Percentiles rank a stretch among this genome's conserved stretches.
phyloP scores from a whole-genome alignment of 2,329 filamentous ascomycete species.

The Xylaria sp. region DNA sequence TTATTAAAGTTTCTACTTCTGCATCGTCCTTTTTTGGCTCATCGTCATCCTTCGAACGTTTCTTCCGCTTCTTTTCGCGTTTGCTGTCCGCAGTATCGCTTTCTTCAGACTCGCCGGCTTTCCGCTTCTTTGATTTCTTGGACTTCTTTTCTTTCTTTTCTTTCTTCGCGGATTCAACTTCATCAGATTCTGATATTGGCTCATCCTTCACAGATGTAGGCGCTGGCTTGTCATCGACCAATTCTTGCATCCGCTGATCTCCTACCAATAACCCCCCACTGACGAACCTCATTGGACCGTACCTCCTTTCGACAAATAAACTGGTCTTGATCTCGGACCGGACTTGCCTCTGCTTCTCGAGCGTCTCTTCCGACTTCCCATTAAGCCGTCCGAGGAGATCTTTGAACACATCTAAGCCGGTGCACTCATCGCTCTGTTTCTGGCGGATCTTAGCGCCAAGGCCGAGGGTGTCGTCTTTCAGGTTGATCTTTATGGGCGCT shows the following conservation, averaged over 20 bases:
- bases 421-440: conserved; percentile 79
- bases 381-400: conserved; percentile 89
- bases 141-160: conserved; percentile 55
- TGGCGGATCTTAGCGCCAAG: conserved; percentile 77
- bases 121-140: conserved; percentile 58
- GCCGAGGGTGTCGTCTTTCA: conserved; percentile 93
- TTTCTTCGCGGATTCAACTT: conserved; percentile 46
- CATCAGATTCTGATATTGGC: conserved; percentile 37
- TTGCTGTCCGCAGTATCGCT: conserved; percentile 51
- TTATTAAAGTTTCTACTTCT: conserved; percentile 43
- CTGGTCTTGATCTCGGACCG: conserved; percentile 77
- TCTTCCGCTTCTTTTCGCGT: conserved; percentile 55
- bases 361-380: conserved; percentile 79
- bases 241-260: conserved; percentile 60
- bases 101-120: conserved; percentile 50
- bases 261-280: conserved; percentile 78
- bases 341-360: conserved; percentile 76
- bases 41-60: conserved; percentile 41
- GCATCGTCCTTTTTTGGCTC: conserved; percentile 41
- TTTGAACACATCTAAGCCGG: conserved; percentile 87
- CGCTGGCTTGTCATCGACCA: conserved; percentile 44
- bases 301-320: conserved; percentile 78
- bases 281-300: conserved; percentile 86
- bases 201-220: conserved; percentile 57
- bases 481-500: conserved; percentile 83